Percentiles rank a stretch among this genome's conserved stretches.
Evolutionary conservation across 2,329 filamentous ascomycete species (phyloP).

Genomic region (Diaporthe caulivora): DNA sequence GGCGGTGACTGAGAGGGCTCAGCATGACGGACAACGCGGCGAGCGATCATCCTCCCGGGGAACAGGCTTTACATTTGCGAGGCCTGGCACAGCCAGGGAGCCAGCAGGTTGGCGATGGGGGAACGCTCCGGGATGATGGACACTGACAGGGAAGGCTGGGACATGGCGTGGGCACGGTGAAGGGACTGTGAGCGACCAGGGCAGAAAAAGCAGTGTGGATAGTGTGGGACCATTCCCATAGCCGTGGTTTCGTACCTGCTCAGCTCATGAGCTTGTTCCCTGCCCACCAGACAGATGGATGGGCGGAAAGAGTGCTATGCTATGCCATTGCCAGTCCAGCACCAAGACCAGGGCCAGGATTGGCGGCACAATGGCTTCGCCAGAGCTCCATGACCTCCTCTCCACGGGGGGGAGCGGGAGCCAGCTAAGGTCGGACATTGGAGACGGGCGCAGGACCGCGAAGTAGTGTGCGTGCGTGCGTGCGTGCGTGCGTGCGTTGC

Average conservation of each 20-base stretch:
- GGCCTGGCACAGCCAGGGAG: slow-evolving; percentile 38
- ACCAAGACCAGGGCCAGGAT: slow-evolving; percentile 22
- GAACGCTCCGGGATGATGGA: slow-evolving; percentile 39
- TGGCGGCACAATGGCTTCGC: slow-evolving; percentile 24
- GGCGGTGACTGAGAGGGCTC: slow-evolving; percentile 40
- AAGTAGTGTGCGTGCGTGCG: slow-evolving; percentile 23
- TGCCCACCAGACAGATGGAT: slow-evolving; percentile 16
- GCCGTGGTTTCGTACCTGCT: slow-evolving; percentile 37
- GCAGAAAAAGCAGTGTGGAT: slow-evolving; percentile 36
- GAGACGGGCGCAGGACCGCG: slow-evolving; percentile 16
- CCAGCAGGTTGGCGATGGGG: slow-evolving; percentile 40
- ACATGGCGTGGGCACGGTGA: slow-evolving; percentile 36
- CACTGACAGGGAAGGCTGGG: slow-evolving; percentile 38
- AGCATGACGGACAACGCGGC: slow-evolving; percentile 35
- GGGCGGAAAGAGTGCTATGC: neutral
- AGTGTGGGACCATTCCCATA: slow-evolving; percentile 36
- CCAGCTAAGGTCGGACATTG: slow-evolving; percentile 33
- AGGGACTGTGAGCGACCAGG: slow-evolving; percentile 37
- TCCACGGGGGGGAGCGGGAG: slow-evolving; percentile 25
- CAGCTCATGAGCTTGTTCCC: slow-evolving; percentile 33
- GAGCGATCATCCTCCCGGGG: slow-evolving; percentile 40
- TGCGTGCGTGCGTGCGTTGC: slow-evolving; percentile 30
- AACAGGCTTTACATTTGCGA: slow-evolving; percentile 39
- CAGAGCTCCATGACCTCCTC: slow-evolving; percentile 29
- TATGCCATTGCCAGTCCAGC: slow-evolving; percentile 13